Conservation (phyloP, 352 stramenopile species). For the Phytopythium ostracodes region DNA sequence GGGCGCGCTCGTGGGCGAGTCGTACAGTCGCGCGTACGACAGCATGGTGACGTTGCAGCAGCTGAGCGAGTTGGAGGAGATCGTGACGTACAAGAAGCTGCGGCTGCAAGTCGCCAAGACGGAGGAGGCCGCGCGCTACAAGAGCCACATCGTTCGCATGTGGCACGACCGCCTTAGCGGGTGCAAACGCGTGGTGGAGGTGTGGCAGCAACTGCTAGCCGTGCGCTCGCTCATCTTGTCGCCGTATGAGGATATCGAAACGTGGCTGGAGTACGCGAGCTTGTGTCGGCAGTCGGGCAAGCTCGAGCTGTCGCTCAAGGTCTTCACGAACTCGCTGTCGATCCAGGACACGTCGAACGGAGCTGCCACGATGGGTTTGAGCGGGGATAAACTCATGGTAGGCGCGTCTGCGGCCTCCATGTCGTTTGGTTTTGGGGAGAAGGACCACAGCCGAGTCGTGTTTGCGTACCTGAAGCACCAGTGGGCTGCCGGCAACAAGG, state of each 20-base stretch:
- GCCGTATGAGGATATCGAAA: slow-evolving; percentile 86
- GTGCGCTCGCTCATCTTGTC: slow-evolving; percentile 88
- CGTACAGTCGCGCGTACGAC: slow-evolving; percentile 95
- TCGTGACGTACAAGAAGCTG: slow-evolving; percentile 93
- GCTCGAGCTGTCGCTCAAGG: slow-evolving; percentile 75
- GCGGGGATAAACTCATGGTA: slow-evolving; percentile 40
- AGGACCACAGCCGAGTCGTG: slow-evolving; percentile 90
- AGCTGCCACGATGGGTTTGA: slow-evolving; percentile 17
- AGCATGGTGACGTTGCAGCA: slow-evolving; percentile 97
- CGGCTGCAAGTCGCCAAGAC: slow-evolving; percentile 59
- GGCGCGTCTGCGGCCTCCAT: slow-evolving; percentile 47
- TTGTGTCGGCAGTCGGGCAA: slow-evolving; percentile 89
- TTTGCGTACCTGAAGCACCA: slow-evolving; percentile 96
- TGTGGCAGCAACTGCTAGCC: slow-evolving; percentile 94
- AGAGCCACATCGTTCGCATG: slow-evolving; percentile 83
- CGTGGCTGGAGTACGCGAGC: slow-evolving; percentile 92
- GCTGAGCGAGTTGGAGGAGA: slow-evolving; percentile 97
- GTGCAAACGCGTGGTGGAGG: slow-evolving; percentile 89
- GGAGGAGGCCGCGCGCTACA: slow-evolving; percentile 74
- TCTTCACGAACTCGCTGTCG: slow-evolving; percentile 79
- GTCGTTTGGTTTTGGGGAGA: slow-evolving; percentile 73
- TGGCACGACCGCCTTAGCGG: slow-evolving; percentile 79
- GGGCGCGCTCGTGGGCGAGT: slow-evolving; percentile 94
- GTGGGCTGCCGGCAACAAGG: slow-evolving; percentile 87
- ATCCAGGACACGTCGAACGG: slow-evolving; percentile 34